phyloP scores from a whole-genome alignment of 1,284 basidiomycete genomes.

The Puccinia triticina region DNA sequence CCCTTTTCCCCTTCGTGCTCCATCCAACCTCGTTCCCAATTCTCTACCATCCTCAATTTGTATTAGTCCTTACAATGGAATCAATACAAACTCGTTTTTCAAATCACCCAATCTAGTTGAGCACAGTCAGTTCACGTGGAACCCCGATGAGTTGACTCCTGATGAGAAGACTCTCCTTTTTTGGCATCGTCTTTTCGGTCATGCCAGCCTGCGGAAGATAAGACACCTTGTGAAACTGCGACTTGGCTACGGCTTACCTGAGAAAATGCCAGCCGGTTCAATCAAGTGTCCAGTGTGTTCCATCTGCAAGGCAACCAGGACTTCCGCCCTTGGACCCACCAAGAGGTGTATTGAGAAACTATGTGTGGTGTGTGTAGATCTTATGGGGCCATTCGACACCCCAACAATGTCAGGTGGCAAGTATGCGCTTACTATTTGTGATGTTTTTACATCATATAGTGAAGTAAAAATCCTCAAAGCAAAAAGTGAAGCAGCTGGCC shows the following conservation, averaged over 20 bases:
- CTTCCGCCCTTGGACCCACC: background rate
- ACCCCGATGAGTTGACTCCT: background rate
- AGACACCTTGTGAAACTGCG: background rate
- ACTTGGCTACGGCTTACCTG: background rate
- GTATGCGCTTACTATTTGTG: conserved; percentile 8
- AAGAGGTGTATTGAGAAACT: background rate
- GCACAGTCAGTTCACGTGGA: no score
- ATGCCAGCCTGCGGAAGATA: background rate
- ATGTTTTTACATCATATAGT: background rate
- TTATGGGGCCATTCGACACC: conserved; percentile 11
- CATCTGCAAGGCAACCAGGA: background rate
- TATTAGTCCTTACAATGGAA: background rate
- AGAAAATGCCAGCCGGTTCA: background rate
- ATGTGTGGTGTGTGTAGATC: background rate
- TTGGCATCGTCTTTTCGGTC: background rate
- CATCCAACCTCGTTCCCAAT: background rate
- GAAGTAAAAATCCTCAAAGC: background rate
- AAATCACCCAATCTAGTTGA: no score
- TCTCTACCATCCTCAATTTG: background rate
- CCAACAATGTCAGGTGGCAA: background rate
- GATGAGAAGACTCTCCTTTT: background rate
- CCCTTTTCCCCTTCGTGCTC: background rate
- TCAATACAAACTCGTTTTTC: no score
- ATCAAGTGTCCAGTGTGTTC: background rate
- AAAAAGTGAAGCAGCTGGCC: background rate